phyloP scores from a whole-genome alignment of 768 basidiomycete species.

The Collybiopsis luxurians region DNA sequence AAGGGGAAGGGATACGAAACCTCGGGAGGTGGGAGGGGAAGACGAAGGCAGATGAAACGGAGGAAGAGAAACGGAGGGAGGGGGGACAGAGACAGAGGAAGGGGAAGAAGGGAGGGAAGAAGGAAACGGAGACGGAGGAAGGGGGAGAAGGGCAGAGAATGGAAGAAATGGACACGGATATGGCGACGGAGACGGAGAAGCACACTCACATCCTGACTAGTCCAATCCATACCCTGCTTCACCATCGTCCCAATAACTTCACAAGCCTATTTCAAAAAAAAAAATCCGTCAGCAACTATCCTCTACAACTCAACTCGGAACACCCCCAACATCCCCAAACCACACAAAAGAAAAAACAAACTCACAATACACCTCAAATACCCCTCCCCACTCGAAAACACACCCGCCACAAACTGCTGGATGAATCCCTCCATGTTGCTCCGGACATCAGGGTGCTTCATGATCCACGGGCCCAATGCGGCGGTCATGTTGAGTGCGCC shows the following conservation, averaged over 20 bases:
- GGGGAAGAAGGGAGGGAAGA: no score
- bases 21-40: no score
- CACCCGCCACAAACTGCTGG: conserved; percentile 69
- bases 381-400: conserved; percentile 61
- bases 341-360: conserved; percentile 14
- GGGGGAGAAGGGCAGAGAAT: no score
- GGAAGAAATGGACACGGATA: no score
- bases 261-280: conserved; percentile 50
- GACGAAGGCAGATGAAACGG: no score
- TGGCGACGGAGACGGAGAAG: no score
- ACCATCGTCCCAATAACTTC: conserved; percentile 77
- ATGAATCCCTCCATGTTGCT: conserved; percentile 77
- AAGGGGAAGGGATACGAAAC: background rate
- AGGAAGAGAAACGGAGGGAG: no score
- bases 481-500: conserved; percentile 85
- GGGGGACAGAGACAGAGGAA: no score
- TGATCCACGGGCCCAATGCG: conserved; percentile 73
- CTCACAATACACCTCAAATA: conserved; percentile 78
- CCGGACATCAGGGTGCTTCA: conserved; percentile 81
- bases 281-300: no score
- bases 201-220: conserved; percentile 51
- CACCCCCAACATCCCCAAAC: background rate
- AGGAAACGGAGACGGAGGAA: no score
- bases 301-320: no score
- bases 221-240: conserved; percentile 66